Evolutionary conservation across 2,329 filamentous ascomycete species (phyloP).

Genomic region (Penicillium psychrosexuale): DNA sequence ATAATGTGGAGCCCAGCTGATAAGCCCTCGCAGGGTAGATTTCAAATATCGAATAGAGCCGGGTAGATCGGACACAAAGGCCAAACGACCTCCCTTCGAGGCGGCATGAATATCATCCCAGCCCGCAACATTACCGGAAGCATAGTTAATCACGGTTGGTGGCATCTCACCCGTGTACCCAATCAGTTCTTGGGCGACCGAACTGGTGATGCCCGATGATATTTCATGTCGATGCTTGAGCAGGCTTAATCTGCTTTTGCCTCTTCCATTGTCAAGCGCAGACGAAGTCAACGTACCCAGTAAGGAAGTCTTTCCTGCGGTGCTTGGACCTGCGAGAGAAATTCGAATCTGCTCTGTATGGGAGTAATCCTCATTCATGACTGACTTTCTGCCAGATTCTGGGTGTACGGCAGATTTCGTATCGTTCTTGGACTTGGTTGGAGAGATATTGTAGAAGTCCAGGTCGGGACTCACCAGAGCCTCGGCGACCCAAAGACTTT

Average conservation of each 20-base stretch:
- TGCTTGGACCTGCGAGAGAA: slow-evolving; percentile 83
- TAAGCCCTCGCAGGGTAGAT: slow-evolving; percentile 81
- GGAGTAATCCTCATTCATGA: slow-evolving; percentile 39
- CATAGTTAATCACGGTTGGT: slow-evolving; percentile 66
- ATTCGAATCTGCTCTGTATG: slow-evolving; percentile 74
- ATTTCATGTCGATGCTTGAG: slow-evolving; percentile 93
- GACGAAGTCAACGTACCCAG: slow-evolving; percentile 85
- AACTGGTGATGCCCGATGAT: slow-evolving; percentile 86
- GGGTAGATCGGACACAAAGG: slow-evolving; percentile 88
- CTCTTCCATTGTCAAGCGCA: slow-evolving; percentile 84
- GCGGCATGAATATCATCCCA: slow-evolving; percentile 92
- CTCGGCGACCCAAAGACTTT: slow-evolving; percentile 81
- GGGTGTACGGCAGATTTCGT: background rate
- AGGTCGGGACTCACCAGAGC: slow-evolving; percentile 77
- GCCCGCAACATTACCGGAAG: slow-evolving; percentile 78
- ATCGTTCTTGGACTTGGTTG: slow-evolving; percentile 6
- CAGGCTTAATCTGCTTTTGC: slow-evolving; percentile 81
- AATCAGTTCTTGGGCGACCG: slow-evolving; percentile 87
- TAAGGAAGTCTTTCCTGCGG: slow-evolving; percentile 87
- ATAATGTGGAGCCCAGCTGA: slow-evolving; percentile 96
- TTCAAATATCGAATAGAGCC: slow-evolving; percentile 86
- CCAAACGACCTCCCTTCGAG: slow-evolving; percentile 68
- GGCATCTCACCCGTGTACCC: slow-evolving; percentile 61
- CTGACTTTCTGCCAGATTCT: background rate
- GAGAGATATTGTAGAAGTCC: slow-evolving; percentile 39